Base-by-base conservation (phyloP, 805 yeast species). In the Metschnikowia picachoensis region DNA sequence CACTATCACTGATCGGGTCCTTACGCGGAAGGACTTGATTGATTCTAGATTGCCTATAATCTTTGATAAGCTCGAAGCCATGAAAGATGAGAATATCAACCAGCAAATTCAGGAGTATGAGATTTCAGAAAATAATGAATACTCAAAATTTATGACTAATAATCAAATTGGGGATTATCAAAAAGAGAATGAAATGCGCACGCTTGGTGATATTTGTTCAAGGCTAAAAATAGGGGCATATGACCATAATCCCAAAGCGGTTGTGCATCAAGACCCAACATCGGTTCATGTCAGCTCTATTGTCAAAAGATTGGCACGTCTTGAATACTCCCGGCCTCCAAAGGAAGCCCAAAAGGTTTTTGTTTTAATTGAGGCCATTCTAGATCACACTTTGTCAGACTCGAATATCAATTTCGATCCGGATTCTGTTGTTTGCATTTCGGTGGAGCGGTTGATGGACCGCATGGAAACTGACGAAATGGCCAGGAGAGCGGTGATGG, bases 21-120 rank as follows among this genome's bases (percentile, higher is more conserved):
- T 58, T 13, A 51, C 69, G 31, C 56, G 76, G 43, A 57, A 68
- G 35, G 75, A 72, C 46, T 59, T 72, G 12, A 57, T 54, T 17
- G 73, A 70, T 41, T 65, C 73, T 1, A 52, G 72, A 8, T 48
- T 72, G 30, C 48, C 55, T n/a, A 59, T 62, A 44, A 60, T 72
- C 4, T 63, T 70, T 35, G 70, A 69, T 39, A 70, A 67, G 49
- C 48, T 72, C 14, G 60, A 55, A 40, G 60, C 53, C 0, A 48
- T 72, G 16, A 55, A 64, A 35, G 66, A 66, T 48, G 56, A 50
- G 8, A 56, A 67, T 46, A 59, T 70, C 41, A 60, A 63, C 37
- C 66, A 65, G 28, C 73, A 67, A 41, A 67, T 71, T 20, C 70
- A 68, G 20, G 62, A 61, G 37, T 72, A 67, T 47, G 73, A 71